phyloP scores from a whole-genome alignment of 176 grass and related monocot species.

The Avena eriantha region DNA sequence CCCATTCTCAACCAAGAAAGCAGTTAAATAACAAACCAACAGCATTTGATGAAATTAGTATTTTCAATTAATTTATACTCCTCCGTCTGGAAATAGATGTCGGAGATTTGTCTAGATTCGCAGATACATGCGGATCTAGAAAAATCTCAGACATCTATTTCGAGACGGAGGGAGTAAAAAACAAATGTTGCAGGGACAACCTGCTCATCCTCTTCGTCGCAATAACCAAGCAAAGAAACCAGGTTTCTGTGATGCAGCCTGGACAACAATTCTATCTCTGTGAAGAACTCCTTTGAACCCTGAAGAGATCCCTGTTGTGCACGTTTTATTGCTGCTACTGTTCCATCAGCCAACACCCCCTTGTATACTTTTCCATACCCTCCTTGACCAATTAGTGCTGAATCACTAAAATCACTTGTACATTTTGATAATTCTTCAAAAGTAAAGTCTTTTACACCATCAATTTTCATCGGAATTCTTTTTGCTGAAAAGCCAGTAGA shows the following conservation, averaged over 20 bases:
- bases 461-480: slow-evolving; percentile 70
- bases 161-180: no score
- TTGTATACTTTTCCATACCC: slow-evolving; percentile 84
- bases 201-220: slow-evolving; percentile 89
- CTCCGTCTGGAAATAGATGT: no score
- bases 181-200: slow-evolving; percentile 31
- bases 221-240: slow-evolving; percentile 84
- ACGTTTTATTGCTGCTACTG: slow-evolving; percentile 73
- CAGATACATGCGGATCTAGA: no score
- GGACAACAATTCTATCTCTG: slow-evolving; percentile 78
- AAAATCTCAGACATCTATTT: no score
- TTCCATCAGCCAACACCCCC: slow-evolving; percentile 71
- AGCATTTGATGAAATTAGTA: slow-evolving; percentile 1
- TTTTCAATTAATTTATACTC: not conserved
- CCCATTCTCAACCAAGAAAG: slow-evolving; percentile 17
- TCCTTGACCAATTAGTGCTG: slow-evolving; percentile 68
- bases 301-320: slow-evolving; percentile 76
- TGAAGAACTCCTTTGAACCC: slow-evolving; percentile 85
- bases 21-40: slow-evolving; percentile 10
- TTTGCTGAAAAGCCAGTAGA: slow-evolving; percentile 42
- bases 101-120: no score
- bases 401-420: slow-evolving; percentile 59
- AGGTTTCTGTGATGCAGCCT: slow-evolving; percentile 80
- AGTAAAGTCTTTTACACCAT: slow-evolving; percentile 71
- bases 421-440: slow-evolving; percentile 65